These are phyloP conservation scores for Lumnitzera racemosa DNA, from an alignment of 345 rosid species.

Conservation along the genomic window DNA sequence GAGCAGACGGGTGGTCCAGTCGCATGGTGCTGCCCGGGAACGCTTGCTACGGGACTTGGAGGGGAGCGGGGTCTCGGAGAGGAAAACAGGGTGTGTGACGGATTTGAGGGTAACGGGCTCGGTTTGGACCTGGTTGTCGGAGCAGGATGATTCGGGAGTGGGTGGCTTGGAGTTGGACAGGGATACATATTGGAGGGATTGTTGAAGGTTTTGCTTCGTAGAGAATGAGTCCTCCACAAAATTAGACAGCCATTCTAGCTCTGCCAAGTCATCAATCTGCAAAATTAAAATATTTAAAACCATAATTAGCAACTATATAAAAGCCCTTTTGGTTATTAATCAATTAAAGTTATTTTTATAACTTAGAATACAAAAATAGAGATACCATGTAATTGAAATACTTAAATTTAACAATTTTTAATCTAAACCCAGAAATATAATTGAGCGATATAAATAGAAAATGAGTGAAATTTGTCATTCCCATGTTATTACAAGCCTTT, in stretches of 20 bases:
- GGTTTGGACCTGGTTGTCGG: constrained; percentile 18
- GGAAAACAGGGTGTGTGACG: constrained; percentile 24
- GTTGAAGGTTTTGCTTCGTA: constrained; percentile 35
- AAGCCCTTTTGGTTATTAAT: not conserved
- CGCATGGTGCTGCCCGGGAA: constrained; percentile 52
- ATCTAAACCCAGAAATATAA: no score
- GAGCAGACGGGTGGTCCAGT: constrained; percentile 70
- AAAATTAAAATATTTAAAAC: not conserved
- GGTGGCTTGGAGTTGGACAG: constrained; percentile 36
- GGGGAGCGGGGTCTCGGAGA: constrained; percentile 42
- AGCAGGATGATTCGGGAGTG: constrained; percentile 41
- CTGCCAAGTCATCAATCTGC: constrained; percentile 66
- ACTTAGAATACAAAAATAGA: no score
- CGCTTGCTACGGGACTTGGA: constrained; percentile 66
- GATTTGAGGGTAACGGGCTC: constrained; percentile 16
- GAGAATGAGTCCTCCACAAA: constrained; percentile 73
- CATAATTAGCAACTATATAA: not conserved
- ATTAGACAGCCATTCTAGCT: constrained; percentile 78
- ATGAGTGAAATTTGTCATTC: no score
- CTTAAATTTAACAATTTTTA: no score
- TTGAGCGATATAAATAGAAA: no score
- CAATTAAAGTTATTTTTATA: not conserved
- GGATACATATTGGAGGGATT: constrained; percentile 25
- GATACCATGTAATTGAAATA: no score
- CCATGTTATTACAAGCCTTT: no score